These are phyloP conservation scores for Pseudocercospora eumusae DNA, from an alignment of 2,329 filamentous ascomycete genomes.

Conservation along the genomic window DNA sequence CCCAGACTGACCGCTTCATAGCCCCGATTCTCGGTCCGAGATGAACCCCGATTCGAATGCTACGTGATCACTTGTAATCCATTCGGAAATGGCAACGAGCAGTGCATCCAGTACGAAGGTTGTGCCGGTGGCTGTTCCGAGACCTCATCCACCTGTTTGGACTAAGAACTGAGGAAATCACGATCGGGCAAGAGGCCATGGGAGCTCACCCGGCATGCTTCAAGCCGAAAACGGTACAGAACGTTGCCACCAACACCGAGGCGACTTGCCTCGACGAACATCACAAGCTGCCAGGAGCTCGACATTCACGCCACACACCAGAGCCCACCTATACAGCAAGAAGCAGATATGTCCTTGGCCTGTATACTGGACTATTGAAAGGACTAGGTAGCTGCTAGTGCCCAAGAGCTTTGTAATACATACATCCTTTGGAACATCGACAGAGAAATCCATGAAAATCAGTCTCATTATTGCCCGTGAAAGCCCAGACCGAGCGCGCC, in stretches of 20 bases:
- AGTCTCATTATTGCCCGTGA: not conserved
- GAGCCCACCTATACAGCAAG: not conserved
- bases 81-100: not conserved
- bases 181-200: not conserved
- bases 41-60: not conserved
- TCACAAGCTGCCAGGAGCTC: not conserved
- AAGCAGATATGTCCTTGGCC: not conserved
- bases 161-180: not conserved
- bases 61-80: conserved; percentile 1
- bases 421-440: not conserved
- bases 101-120: not conserved
- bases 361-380: not conserved
- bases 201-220: too few relatives aligned
- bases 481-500: not conserved
- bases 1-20: not conserved
- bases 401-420: not conserved
- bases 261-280: not conserved
- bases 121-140: not conserved
- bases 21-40: not conserved
- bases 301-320: not conserved
- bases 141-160: not conserved
- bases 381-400: not conserved
- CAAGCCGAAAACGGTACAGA: not conserved
- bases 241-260: not conserved
- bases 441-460: not conserved